These are phyloP conservation scores for Acer campestre DNA, from an alignment of 345 rosid species.

Conservation along the genomic window DNA sequence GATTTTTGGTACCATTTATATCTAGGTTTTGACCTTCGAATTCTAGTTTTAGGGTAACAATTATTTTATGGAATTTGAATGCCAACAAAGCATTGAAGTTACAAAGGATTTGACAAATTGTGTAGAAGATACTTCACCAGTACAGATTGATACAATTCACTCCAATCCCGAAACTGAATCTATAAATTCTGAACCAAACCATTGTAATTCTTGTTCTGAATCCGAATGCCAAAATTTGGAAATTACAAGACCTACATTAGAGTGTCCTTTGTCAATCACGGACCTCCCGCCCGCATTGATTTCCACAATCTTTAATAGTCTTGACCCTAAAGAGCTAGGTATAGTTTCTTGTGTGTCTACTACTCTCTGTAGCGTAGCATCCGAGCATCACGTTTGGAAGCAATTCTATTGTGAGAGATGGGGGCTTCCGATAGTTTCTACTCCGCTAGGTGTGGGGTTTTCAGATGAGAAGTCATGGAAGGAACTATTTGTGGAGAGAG, in stretches of 20 bases:
- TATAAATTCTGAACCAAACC: background rate
- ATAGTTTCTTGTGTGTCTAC: constrained; percentile 84
- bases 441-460: constrained; percentile 28
- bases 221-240: constrained; percentile 26
- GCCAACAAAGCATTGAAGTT: constrained; percentile 51
- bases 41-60: constrained; percentile 3
- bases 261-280: constrained; percentile 44
- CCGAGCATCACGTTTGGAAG: constrained; percentile 90
- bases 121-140: constrained; percentile 25
- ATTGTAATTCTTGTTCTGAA: background rate
- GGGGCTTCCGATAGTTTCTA: constrained; percentile 60
- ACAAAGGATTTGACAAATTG: constrained; percentile 20
- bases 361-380: constrained; percentile 62
- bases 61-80: constrained; percentile 88
- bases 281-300: constrained; percentile 87
- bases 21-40: background rate
- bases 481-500: constrained; percentile 86
- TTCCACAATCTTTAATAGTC: constrained; percentile 71
- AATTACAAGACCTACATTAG: constrained; percentile 25
- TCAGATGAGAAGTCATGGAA: constrained; percentile 79
- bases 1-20: background rate
- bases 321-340: constrained; percentile 88
- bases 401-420: constrained; percentile 79
- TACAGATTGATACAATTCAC: constrained; percentile 17
- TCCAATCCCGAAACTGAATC: constrained; percentile 4